A percentile compares a stretch with the other conserved stretches of the same genome.
Evolutionary conservation across 2,329 filamentous ascomycete genomes (phyloP).

Genomic region (Onygenales sp.): DNA sequence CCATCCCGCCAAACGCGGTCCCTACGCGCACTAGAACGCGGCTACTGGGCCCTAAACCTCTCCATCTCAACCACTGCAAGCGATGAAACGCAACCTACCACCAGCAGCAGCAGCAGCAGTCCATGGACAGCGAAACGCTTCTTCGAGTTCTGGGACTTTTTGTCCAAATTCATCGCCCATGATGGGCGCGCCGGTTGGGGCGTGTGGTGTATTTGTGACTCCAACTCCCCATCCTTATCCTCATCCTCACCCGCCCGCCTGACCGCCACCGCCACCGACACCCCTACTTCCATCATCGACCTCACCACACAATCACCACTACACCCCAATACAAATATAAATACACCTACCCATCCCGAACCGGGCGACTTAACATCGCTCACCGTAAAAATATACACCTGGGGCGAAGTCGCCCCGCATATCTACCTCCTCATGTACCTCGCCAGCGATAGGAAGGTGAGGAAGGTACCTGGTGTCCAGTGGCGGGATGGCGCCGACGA

Average conservation of each 20-base stretch:
- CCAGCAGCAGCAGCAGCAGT: slow-evolving; percentile 8
- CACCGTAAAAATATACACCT: slow-evolving; percentile 61
- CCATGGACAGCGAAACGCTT: slow-evolving; percentile 28
- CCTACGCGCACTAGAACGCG: slow-evolving; percentile 57
- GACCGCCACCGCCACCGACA: neutral
- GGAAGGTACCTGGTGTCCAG: slow-evolving; percentile 43
- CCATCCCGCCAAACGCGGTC: slow-evolving; percentile 41
- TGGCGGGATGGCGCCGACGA: slow-evolving; percentile 60
- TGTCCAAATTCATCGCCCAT: slow-evolving; percentile 26
- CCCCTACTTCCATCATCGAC: neutral
- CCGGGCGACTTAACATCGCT: slow-evolving; percentile 17
- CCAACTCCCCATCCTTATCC: neutral
- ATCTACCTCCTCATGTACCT: slow-evolving; percentile 67
- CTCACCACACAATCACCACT: neutral
- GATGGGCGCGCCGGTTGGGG: slow-evolving; percentile 37
- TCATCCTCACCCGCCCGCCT: neutral
- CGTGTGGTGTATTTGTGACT: slow-evolving; percentile 31
- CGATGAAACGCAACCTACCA: slow-evolving; percentile 6
- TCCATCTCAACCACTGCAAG: slow-evolving; percentile 46
- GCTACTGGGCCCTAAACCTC: slow-evolving; percentile 62
- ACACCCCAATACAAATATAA: neutral
- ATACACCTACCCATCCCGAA: neutral
- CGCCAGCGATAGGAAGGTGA: slow-evolving; percentile 54
- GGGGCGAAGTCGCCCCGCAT: slow-evolving; percentile 63
- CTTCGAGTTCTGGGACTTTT: slow-evolving; percentile 32